These are phyloP conservation scores for Thielaviopsis populi DNA, from an alignment of 2,329 filamentous ascomycete genomes.

Conservation along the genomic window DNA sequence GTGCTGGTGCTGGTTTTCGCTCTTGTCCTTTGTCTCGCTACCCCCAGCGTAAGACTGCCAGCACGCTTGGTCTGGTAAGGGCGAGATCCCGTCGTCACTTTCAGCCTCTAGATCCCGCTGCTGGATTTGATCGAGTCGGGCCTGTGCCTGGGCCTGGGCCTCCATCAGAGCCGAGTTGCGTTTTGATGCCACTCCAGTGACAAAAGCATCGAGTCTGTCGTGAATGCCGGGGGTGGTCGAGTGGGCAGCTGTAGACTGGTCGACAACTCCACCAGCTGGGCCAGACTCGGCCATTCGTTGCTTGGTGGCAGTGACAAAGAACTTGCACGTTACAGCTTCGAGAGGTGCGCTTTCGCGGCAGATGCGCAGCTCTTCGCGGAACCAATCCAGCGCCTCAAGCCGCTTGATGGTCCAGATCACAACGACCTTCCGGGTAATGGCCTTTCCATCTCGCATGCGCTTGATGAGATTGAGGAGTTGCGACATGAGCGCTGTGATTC, in stretches of 20 bases:
- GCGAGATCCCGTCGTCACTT: conserved; percentile 71
- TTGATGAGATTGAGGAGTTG: conserved; percentile 91
- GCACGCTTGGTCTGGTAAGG: conserved; percentile 49
- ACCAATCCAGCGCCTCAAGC: conserved; percentile 93
- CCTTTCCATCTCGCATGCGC: conserved; percentile 86
- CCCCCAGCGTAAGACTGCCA: neutral
- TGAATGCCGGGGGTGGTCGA: conserved; percentile 64
- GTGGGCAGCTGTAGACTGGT: conserved; percentile 24
- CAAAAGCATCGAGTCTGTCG: conserved; percentile 75
- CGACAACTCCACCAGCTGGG: conserved; percentile 24
- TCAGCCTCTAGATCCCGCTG: conserved; percentile 64
- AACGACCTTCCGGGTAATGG: conserved; percentile 76
- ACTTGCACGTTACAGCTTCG: conserved; percentile 81
- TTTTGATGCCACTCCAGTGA: conserved; percentile 74
- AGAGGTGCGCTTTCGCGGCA: conserved; percentile 80
- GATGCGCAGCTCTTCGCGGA: conserved; percentile 84
- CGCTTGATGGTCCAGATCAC: conserved; percentile 90
- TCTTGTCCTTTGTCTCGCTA: neutral
- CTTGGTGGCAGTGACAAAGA: conserved; percentile 76
- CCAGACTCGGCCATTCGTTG: conserved; percentile 8
- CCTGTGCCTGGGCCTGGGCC: conserved; percentile 65
- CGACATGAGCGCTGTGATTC: conserved; percentile 84
- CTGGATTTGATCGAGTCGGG: conserved; percentile 63
- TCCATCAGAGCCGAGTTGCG: conserved; percentile 71
- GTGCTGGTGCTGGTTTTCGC: neutral